Conservation (phyloP, 2,329 filamentous ascomycete species). For the Fusarium mexicanum region DNA sequence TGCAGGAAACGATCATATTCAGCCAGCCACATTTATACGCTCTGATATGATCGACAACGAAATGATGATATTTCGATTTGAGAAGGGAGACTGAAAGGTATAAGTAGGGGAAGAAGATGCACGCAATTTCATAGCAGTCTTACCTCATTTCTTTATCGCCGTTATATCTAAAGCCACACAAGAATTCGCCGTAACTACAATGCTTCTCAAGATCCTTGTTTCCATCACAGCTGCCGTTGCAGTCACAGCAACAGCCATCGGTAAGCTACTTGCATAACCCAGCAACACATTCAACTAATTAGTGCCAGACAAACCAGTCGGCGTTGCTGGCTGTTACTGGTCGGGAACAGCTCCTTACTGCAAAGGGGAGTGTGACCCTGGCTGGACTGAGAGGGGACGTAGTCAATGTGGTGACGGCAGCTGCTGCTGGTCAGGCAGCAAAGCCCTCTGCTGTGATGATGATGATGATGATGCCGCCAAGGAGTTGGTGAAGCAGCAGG, state of each 20-base stretch:
- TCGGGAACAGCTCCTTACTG: neutral
- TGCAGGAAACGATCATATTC: neutral
- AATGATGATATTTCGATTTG: neutral
- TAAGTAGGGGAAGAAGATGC: neutral
- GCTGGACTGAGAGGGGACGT: neutral
- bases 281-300: neutral
- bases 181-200: neutral
- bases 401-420: neutral
- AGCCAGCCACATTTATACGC: neutral
- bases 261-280: neutral
- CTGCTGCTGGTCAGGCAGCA: neutral
- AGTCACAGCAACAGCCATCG: neutral
- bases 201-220: neutral
- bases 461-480: neutral
- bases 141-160: neutral
- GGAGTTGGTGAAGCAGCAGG: neutral
- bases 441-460: neutral
- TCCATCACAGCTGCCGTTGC: neutral
- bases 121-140: neutral
- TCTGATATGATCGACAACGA: neutral
- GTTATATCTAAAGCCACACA: neutral
- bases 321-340: neutral
- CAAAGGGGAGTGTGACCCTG: accelerated
- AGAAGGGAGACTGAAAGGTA: neutral
- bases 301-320: neutral